Conservation (phyloP, 2,329 filamentous ascomycete species). For the Pyrenochaeta sp. region DNA sequence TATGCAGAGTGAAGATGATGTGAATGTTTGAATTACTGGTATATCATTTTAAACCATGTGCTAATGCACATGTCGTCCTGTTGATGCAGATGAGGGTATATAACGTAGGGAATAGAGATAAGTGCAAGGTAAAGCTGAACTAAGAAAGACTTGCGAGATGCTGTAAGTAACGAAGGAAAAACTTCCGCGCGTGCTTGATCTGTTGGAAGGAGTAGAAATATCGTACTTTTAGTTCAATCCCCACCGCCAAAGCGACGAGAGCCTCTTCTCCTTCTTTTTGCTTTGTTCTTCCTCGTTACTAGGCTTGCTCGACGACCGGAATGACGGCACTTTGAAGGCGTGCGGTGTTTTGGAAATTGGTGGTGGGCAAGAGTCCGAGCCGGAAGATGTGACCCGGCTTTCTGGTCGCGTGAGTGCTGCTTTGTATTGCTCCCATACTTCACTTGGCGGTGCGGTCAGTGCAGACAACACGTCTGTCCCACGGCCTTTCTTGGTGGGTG, state of each 20-base stretch:
- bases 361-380: constrained; percentile 1
- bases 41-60: not conserved
- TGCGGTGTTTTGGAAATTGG: constrained; percentile 13
- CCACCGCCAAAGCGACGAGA: constrained; percentile 20
- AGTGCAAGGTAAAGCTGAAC: not conserved
- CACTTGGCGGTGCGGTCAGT: constrained; percentile 5
- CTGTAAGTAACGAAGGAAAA: constrained; percentile 3
- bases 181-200: not conserved
- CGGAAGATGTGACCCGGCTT: constrained; percentile 2
- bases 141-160: not conserved
- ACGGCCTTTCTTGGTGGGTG: constrained; percentile 3
- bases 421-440: constrained; percentile 24
- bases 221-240: not conserved
- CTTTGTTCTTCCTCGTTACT: constrained; percentile 14
- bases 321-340: constrained; percentile 13
- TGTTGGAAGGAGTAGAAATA: not conserved
- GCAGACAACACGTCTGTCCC: constrained; percentile 6
- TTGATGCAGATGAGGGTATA: constrained; percentile 1
- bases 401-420: constrained; percentile 17
- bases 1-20: not conserved
- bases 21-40: not conserved
- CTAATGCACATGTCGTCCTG: not conserved
- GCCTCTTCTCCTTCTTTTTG: constrained; percentile 20
- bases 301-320: constrained; percentile 6
- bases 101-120: not conserved